phyloP scores from a whole-genome alignment of 2,329 filamentous ascomycete species.

The Colletotrichum sublineola region DNA sequence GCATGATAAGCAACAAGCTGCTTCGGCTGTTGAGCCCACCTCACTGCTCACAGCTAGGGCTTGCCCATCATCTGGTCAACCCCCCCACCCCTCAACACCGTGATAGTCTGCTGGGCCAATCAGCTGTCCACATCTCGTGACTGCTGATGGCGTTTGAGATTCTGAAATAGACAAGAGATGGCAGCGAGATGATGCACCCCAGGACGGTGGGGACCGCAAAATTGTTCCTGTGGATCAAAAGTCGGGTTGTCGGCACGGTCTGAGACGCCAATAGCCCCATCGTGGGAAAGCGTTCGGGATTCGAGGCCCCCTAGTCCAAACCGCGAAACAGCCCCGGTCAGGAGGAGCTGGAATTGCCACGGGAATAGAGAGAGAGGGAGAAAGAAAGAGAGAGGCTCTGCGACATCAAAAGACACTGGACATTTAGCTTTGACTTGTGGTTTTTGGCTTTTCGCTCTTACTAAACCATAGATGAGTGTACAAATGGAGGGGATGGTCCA shows the following conservation, averaged over 20 bases:
- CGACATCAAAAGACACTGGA: neutral
- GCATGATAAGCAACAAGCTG: neutral
- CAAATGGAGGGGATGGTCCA: too few relatives aligned
- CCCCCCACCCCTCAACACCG: neutral
- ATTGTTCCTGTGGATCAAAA: neutral
- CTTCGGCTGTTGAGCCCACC: neutral
- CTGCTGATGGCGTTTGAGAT: neutral
- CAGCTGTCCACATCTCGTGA: neutral
- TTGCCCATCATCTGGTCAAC: neutral
- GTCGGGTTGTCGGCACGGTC: neutral
- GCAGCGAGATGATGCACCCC: neutral
- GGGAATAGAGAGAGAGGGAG: neutral
- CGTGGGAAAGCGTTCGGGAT: neutral
- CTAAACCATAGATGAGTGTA: too few relatives aligned
- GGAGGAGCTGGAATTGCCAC: too few relatives aligned
- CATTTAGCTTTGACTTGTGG: too few relatives aligned
- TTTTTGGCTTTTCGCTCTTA: too few relatives aligned
- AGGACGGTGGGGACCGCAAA: neutral
- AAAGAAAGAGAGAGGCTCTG: too few relatives aligned
- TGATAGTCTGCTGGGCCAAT: neutral
- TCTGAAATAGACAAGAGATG: neutral
- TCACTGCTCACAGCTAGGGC: neutral
- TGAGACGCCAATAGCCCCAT: conserved; percentile 8
- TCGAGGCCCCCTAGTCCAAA: conserved; percentile 4
- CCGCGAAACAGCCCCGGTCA: neutral